Percentiles rank a stretch among this genome's conserved stretches.
These are phyloP conservation scores for Colletotrichum caudatum DNA, from an alignment of 2,329 filamentous ascomycete genomes.

Conservation along the genomic window DNA sequence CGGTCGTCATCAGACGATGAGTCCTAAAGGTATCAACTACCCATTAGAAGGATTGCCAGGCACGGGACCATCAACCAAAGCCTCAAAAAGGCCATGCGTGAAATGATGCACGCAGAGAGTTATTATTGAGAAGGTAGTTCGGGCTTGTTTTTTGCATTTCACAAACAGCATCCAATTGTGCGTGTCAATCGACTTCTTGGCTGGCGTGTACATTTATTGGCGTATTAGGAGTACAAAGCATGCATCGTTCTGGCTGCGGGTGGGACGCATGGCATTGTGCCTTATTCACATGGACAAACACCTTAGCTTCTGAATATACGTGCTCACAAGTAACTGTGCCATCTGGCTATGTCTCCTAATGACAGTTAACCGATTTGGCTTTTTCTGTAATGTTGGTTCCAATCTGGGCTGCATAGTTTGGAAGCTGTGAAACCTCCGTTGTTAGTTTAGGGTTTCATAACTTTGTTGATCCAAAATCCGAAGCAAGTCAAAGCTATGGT, in stretches of 20 bases:
- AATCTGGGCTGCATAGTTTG: neutral
- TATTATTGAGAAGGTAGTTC: conserved; percentile 13
- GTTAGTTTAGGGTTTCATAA: neutral
- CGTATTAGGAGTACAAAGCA: conserved; percentile 34
- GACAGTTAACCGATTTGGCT: neutral
- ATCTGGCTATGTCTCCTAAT: neutral
- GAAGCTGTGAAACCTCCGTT: neutral
- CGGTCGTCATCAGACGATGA: conserved; percentile 31
- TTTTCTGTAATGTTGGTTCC: too few species aligned
- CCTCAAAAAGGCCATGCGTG: neutral
- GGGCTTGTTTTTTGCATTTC: conserved; percentile 19
- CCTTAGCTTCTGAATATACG: conserved; percentile 22
- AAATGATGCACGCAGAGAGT: conserved; percentile 9
- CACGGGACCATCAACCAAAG: neutral
- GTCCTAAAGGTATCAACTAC: conserved; percentile 13
- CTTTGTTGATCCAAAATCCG: neutral
- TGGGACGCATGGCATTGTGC: conserved; percentile 5
- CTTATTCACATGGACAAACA: conserved; percentile 1
- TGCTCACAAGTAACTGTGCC: neutral
- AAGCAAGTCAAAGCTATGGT: neutral
- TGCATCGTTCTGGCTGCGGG: conserved; percentile 9
- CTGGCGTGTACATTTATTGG: conserved; percentile 15
- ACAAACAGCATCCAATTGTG: conserved; percentile 20
- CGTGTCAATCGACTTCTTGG: neutral
- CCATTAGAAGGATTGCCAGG: neutral